Evolutionary conservation across 2,329 filamentous ascomycete genomes (phyloP).

Genomic region (Aspergillus persii): DNA sequence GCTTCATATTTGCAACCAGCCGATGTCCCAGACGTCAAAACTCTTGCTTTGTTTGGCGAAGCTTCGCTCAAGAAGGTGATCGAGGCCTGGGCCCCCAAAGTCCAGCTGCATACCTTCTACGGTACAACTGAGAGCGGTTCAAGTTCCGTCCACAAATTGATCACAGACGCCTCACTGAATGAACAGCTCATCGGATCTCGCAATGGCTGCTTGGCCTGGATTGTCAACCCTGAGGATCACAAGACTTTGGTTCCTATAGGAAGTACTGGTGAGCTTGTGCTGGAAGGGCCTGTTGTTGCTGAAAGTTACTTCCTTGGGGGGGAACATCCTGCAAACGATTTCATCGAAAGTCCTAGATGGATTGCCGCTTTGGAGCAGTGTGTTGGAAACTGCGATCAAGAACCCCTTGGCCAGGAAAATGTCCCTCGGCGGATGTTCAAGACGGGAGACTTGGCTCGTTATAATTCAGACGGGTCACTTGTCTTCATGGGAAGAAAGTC

Average conservation of each 20-base stretch:
- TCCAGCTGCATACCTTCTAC: constrained; percentile 22
- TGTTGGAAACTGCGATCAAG: neutral
- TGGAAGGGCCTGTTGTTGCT: constrained; percentile 50
- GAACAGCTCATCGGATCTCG: constrained; percentile 22
- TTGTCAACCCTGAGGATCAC: constrained; percentile 31
- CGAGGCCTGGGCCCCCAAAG: constrained; percentile 10
- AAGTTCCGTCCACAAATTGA: constrained; percentile 19
- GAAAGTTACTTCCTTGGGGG: constrained; percentile 56
- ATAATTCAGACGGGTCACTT: constrained; percentile 36
- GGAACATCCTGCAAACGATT: constrained; percentile 51
- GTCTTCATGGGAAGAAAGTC: constrained; percentile 34
- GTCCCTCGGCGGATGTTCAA: constrained; percentile 27
- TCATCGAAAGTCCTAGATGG: constrained; percentile 46
- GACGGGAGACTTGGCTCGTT: constrained; percentile 40
- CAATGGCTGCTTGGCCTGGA: constrained; percentile 30
- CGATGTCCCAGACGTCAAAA: constrained; percentile 28
- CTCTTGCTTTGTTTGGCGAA: constrained; percentile 25
- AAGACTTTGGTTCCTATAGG: constrained; percentile 36
- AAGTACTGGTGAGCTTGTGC: constrained; percentile 21
- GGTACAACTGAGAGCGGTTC: constrained; percentile 28
- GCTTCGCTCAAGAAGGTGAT: neutral
- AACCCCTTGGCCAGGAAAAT: neutral
- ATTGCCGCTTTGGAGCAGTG: constrained; percentile 22
- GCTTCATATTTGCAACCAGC: constrained; percentile 22
- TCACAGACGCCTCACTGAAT: neutral